Percentiles rank a stretch among this genome's conserved stretches.
Conservation (phyloP, 2,329 filamentous ascomycete species). For the Phyllosticta paracitricarpa region DNA sequence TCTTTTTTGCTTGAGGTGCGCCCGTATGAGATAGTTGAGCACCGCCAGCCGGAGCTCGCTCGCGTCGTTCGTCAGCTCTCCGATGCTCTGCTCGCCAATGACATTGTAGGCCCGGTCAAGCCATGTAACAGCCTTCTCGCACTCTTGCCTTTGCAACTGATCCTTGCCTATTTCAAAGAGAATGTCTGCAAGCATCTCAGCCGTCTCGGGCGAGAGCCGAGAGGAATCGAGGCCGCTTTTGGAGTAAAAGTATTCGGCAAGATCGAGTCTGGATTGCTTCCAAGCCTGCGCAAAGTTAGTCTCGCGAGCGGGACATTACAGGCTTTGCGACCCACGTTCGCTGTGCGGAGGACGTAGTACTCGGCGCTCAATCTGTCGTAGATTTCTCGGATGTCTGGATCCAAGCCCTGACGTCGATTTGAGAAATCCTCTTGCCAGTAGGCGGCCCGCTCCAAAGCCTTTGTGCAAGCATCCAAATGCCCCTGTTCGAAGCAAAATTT, state of each 20-base stretch:
- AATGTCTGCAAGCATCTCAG: slow-evolving; percentile 56
- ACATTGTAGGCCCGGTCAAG: slow-evolving; percentile 55
- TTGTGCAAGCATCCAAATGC: slow-evolving; percentile 49
- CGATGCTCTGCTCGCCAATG: slow-evolving; percentile 46
- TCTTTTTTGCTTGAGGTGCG: slow-evolving; percentile 40
- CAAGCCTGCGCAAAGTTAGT: slow-evolving; percentile 48
- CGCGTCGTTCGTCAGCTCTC: slow-evolving; percentile 48
- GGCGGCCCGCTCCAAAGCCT: slow-evolving; percentile 55
- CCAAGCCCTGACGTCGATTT: slow-evolving; percentile 14
- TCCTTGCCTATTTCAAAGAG: slow-evolving; percentile 63
- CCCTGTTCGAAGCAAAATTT: slow-evolving; percentile 51
- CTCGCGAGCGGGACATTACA: neutral
- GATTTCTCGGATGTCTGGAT: slow-evolving; percentile 16
- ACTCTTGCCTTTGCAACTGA: slow-evolving; percentile 43
- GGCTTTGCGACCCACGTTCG: slow-evolving; percentile 46
- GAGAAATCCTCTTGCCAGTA: slow-evolving; percentile 32
- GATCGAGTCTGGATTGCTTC: slow-evolving; percentile 61
- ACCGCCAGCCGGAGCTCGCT: slow-evolving; percentile 57
- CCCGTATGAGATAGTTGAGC: slow-evolving; percentile 52
- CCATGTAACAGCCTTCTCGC: slow-evolving; percentile 57
- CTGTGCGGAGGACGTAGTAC: slow-evolving; percentile 56
- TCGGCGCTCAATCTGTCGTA: slow-evolving; percentile 43
- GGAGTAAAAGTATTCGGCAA: slow-evolving; percentile 68
- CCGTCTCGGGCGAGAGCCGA: slow-evolving; percentile 20
- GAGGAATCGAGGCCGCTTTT: slow-evolving; percentile 46